Percentiles rank a stretch among this genome's conserved stretches.
These are phyloP conservation scores for Claviceps lovelessii DNA, from an alignment of 2,329 filamentous ascomycete genomes.

Conservation along the genomic window DNA sequence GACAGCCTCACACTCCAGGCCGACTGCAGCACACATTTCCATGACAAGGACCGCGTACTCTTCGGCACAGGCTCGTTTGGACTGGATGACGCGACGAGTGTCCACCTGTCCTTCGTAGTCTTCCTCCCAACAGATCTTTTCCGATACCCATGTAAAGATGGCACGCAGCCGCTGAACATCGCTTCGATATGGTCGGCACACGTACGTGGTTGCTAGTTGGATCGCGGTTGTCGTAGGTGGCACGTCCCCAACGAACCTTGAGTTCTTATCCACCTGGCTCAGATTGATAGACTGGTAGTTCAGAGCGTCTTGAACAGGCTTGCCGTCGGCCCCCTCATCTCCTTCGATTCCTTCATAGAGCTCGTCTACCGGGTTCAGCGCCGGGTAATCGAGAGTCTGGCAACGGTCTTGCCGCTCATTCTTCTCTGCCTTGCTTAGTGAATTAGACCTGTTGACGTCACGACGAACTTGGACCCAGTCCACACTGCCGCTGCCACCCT, in stretches of 20 bases:
- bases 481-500: slow-evolving; percentile 34
- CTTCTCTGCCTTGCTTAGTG: slow-evolving; percentile 75
- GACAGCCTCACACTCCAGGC: slow-evolving; percentile 74
- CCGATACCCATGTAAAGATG: slow-evolving; percentile 96
- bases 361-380: slow-evolving; percentile 79
- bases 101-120: slow-evolving; percentile 79
- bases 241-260: slow-evolving; percentile 72
- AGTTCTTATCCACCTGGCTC: slow-evolving; percentile 84
- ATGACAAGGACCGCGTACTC: slow-evolving; percentile 79
- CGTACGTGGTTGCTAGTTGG: slow-evolving; percentile 74
- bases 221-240: slow-evolving; percentile 70
- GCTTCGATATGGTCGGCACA: slow-evolving; percentile 86
- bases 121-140: slow-evolving; percentile 90
- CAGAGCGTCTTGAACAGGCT: slow-evolving; percentile 65
- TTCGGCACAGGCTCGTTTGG: slow-evolving; percentile 69
- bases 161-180: slow-evolving; percentile 85
- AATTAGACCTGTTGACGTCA: slow-evolving; percentile 91
- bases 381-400: slow-evolving; percentile 84
- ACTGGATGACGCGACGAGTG: slow-evolving; percentile 68
- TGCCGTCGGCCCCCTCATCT: slow-evolving; percentile 75
- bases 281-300: slow-evolving; percentile 73
- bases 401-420: slow-evolving; percentile 76
- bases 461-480: slow-evolving; percentile 98
- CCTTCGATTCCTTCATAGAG: slow-evolving; percentile 74
- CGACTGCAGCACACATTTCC: slow-evolving; percentile 88